Evolutionary conservation across 2,329 filamentous ascomycete genomes (phyloP), one percentile per base, ranked within the genome.

Genomic region (Lachnellula occidentalis): DNA sequence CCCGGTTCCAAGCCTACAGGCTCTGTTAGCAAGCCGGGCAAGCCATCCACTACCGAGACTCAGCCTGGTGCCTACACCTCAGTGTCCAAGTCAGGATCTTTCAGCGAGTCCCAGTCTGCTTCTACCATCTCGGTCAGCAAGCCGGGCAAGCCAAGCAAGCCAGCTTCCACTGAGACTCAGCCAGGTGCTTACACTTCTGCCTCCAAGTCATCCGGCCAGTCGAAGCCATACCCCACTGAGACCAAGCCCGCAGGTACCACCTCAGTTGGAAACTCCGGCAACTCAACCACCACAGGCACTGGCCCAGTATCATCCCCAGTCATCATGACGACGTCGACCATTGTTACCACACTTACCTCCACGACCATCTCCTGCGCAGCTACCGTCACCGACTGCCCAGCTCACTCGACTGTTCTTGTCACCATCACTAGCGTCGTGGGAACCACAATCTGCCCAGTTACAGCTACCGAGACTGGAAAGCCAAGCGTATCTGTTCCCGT

Each of bases 291-390:
- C 24, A 22, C 37, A 1, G 7, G 24, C 24, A 24, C 24, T 24
- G 24, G 24, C 2, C 24, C 24, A n/a, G 56, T 45, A 21, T 46
- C 46, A 34, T 49, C 51, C 31, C 24, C 50, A 49, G 36, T 37
- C 34, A 5, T 47, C 7, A 34, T 36, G n/a, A 60, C 58, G 17
- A 61, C 58, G 57, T 77, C 76, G 2, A 79, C 78, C 42, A 68
- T 81, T 66, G 79, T 72, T 72, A 75, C 73, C 57, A 81, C 79
- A 46, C 66, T 69, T 2, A 66, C 75, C 58, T 71, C 72, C 57
- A 81, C 78, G 53, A 71, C 81, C 68, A 80, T 74, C 55, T 75
- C 72, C 65, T 78, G 77, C 60, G 74, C 67, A n/a, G 60, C 72
- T 31, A 69, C 70, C 50, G 67, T 77, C 47, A 72, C 74, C 39